Evolutionary conservation across 495 filamentous ascomycete genomes (phyloP).

Genomic region (Penicillium malachiteum): DNA sequence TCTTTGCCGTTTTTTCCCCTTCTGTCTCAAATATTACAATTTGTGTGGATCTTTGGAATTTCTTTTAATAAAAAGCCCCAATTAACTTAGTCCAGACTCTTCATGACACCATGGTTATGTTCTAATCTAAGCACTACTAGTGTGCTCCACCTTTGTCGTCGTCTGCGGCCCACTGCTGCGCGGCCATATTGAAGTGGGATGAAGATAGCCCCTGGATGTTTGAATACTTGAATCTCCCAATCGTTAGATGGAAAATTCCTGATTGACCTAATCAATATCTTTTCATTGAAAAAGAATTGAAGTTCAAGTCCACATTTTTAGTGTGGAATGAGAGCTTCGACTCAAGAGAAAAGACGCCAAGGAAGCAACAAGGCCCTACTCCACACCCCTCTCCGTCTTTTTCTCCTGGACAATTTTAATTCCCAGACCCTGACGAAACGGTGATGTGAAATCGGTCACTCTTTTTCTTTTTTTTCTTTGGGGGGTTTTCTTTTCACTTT

Average conservation of each 20-base stretch:
- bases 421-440: conserved; percentile 21
- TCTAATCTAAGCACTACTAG: conserved; percentile 28
- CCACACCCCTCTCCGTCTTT: conserved; percentile 15
- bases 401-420: conserved; percentile 21
- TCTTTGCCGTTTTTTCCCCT: too few relatives aligned
- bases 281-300: neutral
- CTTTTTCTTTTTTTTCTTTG: conserved; percentile 10
- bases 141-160: conserved; percentile 27
- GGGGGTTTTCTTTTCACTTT: conserved; percentile 10
- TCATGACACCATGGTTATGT: conserved; percentile 18
- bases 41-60: neutral
- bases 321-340: neutral
- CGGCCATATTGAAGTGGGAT: conserved; percentile 13
- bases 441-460: conserved; percentile 14
- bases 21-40: neutral
- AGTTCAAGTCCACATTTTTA: neutral
- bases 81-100: conserved; percentile 5
- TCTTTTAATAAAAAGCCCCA: neutral
- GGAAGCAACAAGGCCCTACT: conserved; percentile 14
- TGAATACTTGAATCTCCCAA: too few relatives aligned
- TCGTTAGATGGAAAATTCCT: too few relatives aligned
- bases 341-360: conserved; percentile 19
- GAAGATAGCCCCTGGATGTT: neutral
- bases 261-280: too few relatives aligned
- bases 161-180: conserved; percentile 26